Evolutionary conservation across 2,329 filamentous ascomycete species (phyloP).

Genomic region (Lasiodiplodia gonubiensis): DNA sequence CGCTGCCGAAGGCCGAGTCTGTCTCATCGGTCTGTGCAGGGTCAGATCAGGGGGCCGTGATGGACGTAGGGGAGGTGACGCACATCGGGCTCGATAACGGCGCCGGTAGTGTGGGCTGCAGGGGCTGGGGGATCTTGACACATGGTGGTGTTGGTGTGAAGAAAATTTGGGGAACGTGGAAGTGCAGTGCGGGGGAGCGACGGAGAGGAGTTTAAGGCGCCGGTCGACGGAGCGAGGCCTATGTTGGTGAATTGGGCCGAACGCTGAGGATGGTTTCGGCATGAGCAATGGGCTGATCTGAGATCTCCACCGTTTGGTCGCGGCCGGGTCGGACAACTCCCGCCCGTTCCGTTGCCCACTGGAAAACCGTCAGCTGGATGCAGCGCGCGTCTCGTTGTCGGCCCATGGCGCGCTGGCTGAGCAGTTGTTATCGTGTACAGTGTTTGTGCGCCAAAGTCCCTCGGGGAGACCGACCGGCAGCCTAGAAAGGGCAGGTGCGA

Average conservation of each 20-base stretch:
- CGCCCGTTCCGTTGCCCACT: no score
- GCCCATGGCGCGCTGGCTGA: no score
- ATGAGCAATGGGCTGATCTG: background rate
- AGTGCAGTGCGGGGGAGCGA: constrained; percentile 1
- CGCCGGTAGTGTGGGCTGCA: background rate
- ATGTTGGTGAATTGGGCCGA: background rate
- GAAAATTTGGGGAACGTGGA: background rate
- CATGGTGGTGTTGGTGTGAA: background rate
- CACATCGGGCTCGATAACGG: constrained; percentile 15
- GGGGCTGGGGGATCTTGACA: background rate
- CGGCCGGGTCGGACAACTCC: no score
- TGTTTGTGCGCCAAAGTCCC: no score
- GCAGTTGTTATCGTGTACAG: no score
- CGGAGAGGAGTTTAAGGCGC: background rate
- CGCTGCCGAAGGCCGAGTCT: constrained; percentile 16
- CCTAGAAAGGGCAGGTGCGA: no score
- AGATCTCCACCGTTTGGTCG: background rate
- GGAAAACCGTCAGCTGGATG: no score
- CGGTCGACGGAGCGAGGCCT: background rate
- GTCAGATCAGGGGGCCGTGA: background rate
- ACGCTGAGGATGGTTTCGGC: background rate
- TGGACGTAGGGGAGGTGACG: background rate
- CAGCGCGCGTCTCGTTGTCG: no score
- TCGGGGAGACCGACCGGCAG: no score
- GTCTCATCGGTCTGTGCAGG: constrained; percentile 10